These are phyloP conservation scores for Sesbania bispinosa DNA, from an alignment of 306 rosid species.

Conservation along the genomic window DNA sequence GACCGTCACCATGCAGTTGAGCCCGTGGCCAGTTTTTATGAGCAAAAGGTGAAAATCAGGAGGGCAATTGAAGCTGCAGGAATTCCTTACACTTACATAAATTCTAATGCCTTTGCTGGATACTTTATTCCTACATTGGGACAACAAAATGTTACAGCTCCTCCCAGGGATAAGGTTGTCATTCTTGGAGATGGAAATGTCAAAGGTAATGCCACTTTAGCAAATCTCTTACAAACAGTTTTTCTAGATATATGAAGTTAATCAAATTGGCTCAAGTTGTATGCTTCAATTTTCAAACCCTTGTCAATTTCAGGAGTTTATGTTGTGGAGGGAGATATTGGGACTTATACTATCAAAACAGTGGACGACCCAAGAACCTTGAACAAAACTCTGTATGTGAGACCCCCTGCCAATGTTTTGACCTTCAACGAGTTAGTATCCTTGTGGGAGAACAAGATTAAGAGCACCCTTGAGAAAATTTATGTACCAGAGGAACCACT, in stretches of 20 bases:
- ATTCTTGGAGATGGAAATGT: slow-evolving; percentile 48
- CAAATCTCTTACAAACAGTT: too few species aligned
- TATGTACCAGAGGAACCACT: slow-evolving; percentile 37
- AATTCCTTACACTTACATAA: slow-evolving; percentile 29
- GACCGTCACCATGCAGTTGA: slow-evolving; percentile 30
- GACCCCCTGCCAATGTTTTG: slow-evolving; percentile 33
- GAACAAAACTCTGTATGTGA: slow-evolving; percentile 30
- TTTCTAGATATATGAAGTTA: too few species aligned
- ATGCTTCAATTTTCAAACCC: too few species aligned
- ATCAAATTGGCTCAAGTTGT: too few species aligned
- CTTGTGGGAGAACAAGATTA: slow-evolving; percentile 50
- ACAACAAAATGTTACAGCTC: slow-evolving; percentile 27
- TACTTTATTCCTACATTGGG: slow-evolving; percentile 26
- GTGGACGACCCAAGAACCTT: slow-evolving; percentile 47
- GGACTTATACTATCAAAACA: slow-evolving; percentile 35
- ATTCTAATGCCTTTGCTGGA: slow-evolving; percentile 27
- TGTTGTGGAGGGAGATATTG: slow-evolving; percentile 35
- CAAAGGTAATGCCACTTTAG: too few species aligned
- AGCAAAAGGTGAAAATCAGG: neutral
- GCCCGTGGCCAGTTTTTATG: neutral
- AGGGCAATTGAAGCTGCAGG: slow-evolving; percentile 30
- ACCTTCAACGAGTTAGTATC: slow-evolving; percentile 37
- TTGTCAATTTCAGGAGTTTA: slow-evolving; percentile 26
- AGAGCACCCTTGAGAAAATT: slow-evolving; percentile 25
- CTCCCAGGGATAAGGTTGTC: slow-evolving; percentile 39